Percentiles rank a stretch among this genome's conserved stretches.
These are phyloP conservation scores for Fusarium sp. DNA, from an alignment of 2,329 filamentous ascomycete species.

Conservation along the genomic window DNA sequence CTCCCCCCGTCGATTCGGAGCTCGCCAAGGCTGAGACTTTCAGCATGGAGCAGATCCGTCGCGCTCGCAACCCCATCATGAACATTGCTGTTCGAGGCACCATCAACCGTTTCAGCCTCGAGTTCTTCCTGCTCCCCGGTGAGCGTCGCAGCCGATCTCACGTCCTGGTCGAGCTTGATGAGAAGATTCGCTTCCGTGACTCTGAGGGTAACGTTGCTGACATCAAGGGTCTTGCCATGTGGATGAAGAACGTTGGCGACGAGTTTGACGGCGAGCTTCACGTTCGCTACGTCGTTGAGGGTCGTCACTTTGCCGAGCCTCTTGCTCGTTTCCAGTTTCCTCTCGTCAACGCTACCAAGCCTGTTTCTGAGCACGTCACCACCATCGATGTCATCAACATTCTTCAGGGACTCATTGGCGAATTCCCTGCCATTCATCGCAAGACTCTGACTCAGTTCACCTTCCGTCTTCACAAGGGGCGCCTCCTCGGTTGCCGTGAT, in stretches of 20 bases:
- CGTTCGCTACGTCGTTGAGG: conserved; percentile 2
- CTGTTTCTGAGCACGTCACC: neutral
- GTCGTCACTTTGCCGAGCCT: neutral
- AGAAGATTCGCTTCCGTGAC: neutral
- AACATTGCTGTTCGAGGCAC: neutral
- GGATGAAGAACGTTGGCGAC: neutral
- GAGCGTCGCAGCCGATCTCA: neutral
- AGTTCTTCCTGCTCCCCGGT: neutral
- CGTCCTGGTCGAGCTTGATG: neutral
- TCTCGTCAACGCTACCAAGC: neutral
- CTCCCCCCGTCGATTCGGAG: neutral
- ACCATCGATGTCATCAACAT: conserved; percentile 13
- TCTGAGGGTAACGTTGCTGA: neutral
- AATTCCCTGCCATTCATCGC: neutral
- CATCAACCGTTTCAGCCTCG: neutral
- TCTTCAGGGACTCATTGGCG: neutral
- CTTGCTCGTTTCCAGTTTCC: conserved; percentile 15
- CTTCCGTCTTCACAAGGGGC: neutral
- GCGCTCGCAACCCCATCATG: neutral
- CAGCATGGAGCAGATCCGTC: neutral
- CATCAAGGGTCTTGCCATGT: conserved; percentile 14
- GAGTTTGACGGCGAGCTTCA: neutral
- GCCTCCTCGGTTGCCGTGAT: conserved; percentile 4
- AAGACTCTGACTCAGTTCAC: conserved; percentile 12
- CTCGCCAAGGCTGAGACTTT: neutral